Evolutionary conservation across 2,329 filamentous ascomycete genomes (phyloP).

Genomic region (Nemania sp.): DNA sequence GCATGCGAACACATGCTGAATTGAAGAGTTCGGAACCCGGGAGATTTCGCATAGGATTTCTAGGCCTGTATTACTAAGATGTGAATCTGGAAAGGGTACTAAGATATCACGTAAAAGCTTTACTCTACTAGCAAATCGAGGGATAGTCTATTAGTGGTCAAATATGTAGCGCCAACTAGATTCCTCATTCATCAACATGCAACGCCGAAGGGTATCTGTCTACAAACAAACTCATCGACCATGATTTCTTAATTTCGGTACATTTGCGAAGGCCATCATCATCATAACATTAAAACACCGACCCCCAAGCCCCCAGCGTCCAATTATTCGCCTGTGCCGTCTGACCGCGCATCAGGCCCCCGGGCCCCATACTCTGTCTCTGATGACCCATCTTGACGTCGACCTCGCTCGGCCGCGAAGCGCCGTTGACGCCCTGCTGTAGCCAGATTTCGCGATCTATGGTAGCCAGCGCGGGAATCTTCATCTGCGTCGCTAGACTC

Average conservation of each 20-base stretch:
- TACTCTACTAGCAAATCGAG: not conserved
- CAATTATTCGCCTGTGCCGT: conserved; percentile 52
- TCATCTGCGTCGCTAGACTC: conserved; percentile 69
- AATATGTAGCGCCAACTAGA: too few relatives aligned
- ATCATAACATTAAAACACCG: conserved; percentile 47
- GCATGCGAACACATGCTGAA: too few relatives aligned
- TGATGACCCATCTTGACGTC: conserved; percentile 58
- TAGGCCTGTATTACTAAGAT: too few relatives aligned
- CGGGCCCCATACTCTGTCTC: conserved; percentile 66
- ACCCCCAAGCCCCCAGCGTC: conserved; percentile 66
- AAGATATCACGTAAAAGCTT: too few relatives aligned
- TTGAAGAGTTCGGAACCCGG: too few relatives aligned
- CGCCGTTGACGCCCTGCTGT: conserved; percentile 66
- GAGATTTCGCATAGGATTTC: too few relatives aligned
- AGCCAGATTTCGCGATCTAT: conserved; percentile 74
- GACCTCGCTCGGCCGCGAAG: conserved; percentile 61
- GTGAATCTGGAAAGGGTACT: too few relatives aligned
- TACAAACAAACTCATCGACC: too few relatives aligned
- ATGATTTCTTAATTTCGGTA: too few relatives aligned
- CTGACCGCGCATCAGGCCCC: conserved; percentile 50
- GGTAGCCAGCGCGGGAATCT: conserved; percentile 68
- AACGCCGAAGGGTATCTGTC: conserved; percentile 22
- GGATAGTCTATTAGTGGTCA: too few relatives aligned
- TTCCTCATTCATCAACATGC: conserved; percentile 15
- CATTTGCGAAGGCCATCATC: too few relatives aligned